Conservation (phyloP, 2,329 filamentous ascomycete genomes). For the Fusarium tuaranense region DNA sequence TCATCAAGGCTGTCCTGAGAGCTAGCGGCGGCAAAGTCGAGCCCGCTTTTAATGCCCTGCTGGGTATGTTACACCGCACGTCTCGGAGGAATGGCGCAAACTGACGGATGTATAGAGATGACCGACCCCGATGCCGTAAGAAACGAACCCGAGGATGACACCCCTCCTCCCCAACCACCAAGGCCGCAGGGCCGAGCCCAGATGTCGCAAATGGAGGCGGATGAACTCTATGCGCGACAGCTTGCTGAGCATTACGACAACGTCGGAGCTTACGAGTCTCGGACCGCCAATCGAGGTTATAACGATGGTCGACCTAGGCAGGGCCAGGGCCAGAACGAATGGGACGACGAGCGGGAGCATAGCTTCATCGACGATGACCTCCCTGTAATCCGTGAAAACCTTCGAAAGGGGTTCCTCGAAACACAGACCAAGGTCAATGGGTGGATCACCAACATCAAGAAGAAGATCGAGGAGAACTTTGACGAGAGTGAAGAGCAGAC, state of each 20-base stretch:
- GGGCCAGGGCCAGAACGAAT: conserved; percentile 48
- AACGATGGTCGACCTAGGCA: conserved; percentile 50
- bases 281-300: conserved; percentile 61
- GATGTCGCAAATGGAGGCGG: conserved; percentile 86
- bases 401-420: conserved; percentile 93
- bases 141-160: conserved; percentile 65
- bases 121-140: conserved; percentile 78
- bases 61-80: conserved; percentile 66
- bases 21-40: conserved; percentile 91
- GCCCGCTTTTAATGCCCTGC: conserved; percentile 92
- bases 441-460: conserved; percentile 92
- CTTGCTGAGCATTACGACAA: conserved; percentile 91
- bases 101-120: conserved; percentile 67
- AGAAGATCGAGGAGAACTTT: conserved; percentile 92
- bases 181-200: conserved; percentile 73
- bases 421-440: conserved; percentile 93
- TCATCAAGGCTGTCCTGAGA: conserved; percentile 88
- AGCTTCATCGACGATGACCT: conserved; percentile 98
- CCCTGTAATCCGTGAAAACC: conserved; percentile 90
- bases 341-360: conserved; percentile 76
- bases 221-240: conserved; percentile 92
- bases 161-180: conserved; percentile 82
- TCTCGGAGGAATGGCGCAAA: not conserved
- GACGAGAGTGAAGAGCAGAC: conserved; percentile 70
- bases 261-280: conserved; percentile 67